Percentiles rank a stretch among this genome's conserved stretches.
Evolutionary conservation across 148 eudicot genomes (phyloP).

Genomic region (Vaccinium corymbosum): DNA sequence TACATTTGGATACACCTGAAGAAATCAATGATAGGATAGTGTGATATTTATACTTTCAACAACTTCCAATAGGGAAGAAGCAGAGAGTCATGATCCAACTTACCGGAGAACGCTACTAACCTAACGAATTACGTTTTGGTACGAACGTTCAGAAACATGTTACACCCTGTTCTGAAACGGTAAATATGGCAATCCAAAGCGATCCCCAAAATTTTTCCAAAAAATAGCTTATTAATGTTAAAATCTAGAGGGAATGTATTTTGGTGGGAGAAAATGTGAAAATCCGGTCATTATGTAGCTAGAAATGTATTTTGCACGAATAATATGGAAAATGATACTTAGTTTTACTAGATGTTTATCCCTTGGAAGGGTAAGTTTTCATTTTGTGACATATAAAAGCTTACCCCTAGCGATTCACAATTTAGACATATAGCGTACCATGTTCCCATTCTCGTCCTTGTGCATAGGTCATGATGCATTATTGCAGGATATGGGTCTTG

Average conservation of each 20-base stretch:
- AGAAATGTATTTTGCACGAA: background rate
- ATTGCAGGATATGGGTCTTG: too few relatives aligned
- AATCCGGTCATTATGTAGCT: background rate
- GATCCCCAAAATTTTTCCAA: background rate
- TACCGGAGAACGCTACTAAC: background rate
- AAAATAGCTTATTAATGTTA: background rate
- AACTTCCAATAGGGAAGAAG: background rate
- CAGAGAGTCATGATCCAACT: background rate
- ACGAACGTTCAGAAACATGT: background rate
- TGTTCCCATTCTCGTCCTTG: background rate
- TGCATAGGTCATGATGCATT: too few relatives aligned
- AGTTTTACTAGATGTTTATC: background rate
- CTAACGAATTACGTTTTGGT: background rate
- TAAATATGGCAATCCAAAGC: too few relatives aligned
- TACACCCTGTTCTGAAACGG: too few relatives aligned
- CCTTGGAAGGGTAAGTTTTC: background rate
- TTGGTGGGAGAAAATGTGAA: too few relatives aligned
- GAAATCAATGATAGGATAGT: background rate
- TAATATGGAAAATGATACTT: background rate
- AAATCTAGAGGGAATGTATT: background rate
- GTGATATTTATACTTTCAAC: background rate
- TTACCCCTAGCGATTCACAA: background rate
- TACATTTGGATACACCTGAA: background rate
- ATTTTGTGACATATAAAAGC: background rate
- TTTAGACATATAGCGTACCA: background rate